Percentiles rank a stretch among this genome's conserved stretches.
Conservation (phyloP, 2,329 filamentous ascomycete species). For the Spiromastix sp. region DNA sequence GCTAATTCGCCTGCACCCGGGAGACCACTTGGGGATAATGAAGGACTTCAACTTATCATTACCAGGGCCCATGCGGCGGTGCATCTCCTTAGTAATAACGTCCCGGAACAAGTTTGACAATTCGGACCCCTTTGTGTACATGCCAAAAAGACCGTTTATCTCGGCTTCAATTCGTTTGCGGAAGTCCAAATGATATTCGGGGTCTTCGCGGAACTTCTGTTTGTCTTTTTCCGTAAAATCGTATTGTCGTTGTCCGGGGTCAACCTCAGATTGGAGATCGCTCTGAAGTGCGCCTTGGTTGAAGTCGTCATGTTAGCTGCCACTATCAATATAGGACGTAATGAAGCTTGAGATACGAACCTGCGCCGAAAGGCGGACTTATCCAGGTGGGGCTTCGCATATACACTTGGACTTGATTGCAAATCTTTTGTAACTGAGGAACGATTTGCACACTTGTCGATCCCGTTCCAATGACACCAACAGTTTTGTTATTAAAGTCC, state of each 20-base stretch:
- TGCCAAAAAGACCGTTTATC: constrained; percentile 34
- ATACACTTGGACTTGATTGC: constrained; percentile 13
- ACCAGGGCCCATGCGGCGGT: constrained; percentile 30
- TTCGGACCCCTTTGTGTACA: constrained; percentile 33
- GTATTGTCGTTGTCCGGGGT: neutral
- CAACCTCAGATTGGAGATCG: no score
- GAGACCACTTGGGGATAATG: constrained; percentile 33
- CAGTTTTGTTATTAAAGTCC: constrained; percentile 10
- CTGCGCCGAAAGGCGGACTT: constrained; percentile 15
- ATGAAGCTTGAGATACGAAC: no score
- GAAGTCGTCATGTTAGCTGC: no score
- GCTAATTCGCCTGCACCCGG: constrained; percentile 25
- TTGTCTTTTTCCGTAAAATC: neutral
- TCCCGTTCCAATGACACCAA: constrained; percentile 20
- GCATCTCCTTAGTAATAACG: constrained; percentile 35
- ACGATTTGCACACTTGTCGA: constrained; percentile 32
- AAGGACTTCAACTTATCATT: constrained; percentile 32
- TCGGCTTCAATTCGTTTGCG: constrained; percentile 35
- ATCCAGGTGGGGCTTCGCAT: constrained; percentile 23
- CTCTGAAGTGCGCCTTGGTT: no score
- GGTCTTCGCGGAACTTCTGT: constrained; percentile 30
- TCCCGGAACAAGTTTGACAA: constrained; percentile 30
- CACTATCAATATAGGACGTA: no score
- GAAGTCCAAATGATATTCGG: constrained; percentile 32
- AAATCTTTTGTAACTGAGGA: constrained; percentile 12